phyloP scores from a whole-genome alignment of 2,329 filamentous ascomycete species.

The Penicillium sp. region DNA sequence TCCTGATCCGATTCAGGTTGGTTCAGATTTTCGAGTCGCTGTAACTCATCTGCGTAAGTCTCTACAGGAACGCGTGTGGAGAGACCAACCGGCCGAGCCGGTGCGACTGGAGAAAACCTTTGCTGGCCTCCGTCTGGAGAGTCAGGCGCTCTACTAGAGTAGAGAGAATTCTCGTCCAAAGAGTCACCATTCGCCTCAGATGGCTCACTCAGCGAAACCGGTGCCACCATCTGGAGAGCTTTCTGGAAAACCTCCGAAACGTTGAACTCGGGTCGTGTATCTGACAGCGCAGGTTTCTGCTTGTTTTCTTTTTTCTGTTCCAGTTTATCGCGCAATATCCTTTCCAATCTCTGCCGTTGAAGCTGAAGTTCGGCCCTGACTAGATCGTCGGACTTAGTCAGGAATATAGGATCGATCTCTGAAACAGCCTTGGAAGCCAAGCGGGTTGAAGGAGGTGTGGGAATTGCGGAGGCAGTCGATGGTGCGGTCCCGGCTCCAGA shows the following conservation, averaged over 20 bases:
- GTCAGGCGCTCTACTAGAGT: constrained; percentile 85
- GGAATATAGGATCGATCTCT: constrained; percentile 76
- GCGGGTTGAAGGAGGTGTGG: constrained; percentile 35
- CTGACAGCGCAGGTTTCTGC: constrained; percentile 50
- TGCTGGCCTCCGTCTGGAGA: constrained; percentile 53
- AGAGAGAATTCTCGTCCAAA: constrained; percentile 91
- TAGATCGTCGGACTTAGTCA: constrained; percentile 82
- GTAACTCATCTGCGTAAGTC: constrained; percentile 36
- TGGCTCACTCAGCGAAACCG: constrained; percentile 57
- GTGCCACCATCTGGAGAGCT: constrained; percentile 69
- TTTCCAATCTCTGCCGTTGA: constrained; percentile 78
- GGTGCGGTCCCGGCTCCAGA: constrained; percentile 18
- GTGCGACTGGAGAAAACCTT: constrained; percentile 29
- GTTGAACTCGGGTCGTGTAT: constrained; percentile 64
- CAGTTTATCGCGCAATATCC: constrained; percentile 70
- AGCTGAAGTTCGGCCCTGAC: constrained; percentile 77
- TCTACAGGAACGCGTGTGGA: constrained; percentile 35
- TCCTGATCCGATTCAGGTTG: constrained; percentile 37
- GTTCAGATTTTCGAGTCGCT: constrained; percentile 39
- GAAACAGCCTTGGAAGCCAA: constrained; percentile 53
- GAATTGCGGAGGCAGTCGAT: constrained; percentile 19
- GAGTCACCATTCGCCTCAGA: constrained; percentile 65
- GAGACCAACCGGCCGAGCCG: constrained; percentile 31
- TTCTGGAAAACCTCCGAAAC: constrained; percentile 70
- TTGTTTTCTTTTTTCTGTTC: constrained; percentile 59